Conservation (phyloP, 2,329 filamentous ascomycete genomes). For the Paraconiothyrium sp. region DNA sequence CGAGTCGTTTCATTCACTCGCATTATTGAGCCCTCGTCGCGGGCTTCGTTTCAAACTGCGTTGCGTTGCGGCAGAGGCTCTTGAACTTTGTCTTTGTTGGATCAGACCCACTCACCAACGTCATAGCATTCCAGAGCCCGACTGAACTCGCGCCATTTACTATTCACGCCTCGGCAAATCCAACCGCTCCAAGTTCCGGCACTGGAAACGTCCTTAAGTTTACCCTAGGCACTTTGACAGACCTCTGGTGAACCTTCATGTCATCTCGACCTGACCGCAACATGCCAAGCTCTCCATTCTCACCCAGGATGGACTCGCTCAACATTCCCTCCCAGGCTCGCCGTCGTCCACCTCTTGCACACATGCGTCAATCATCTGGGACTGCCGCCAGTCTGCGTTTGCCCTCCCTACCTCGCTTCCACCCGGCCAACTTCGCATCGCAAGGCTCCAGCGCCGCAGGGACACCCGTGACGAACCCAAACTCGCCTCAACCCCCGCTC, state of each 20-base stretch:
- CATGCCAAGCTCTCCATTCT: constrained; percentile 48
- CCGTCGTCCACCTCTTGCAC: constrained; percentile 41
- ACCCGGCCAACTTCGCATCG: constrained; percentile 62
- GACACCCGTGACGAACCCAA: constrained; percentile 50
- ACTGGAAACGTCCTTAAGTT: neutral
- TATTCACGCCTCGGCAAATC: constrained; percentile 7
- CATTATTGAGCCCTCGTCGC: constrained; percentile 9
- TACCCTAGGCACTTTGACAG: constrained; percentile 20
- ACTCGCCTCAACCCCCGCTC: constrained; percentile 54
- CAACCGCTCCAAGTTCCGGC: neutral
- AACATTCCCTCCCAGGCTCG: constrained; percentile 46
- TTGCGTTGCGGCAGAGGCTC: constrained; percentile 1
- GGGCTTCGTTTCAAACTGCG: constrained; percentile 5
- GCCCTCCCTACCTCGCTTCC: constrained; percentile 61
- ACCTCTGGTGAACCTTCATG: constrained; percentile 26
- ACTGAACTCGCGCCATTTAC: constrained; percentile 14
- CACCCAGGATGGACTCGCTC: constrained; percentile 47
- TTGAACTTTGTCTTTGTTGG: neutral
- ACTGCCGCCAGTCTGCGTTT: constrained; percentile 54
- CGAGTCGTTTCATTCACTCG: constrained; percentile 20
- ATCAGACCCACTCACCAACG: constrained; percentile 31
- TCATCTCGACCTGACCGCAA: constrained; percentile 39
- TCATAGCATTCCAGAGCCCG: constrained; percentile 31
- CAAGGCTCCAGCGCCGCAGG: constrained; percentile 48
- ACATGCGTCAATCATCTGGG: constrained; percentile 47